Evolutionary conservation across 106 monocot species (phyloP), one percentile per base, ranked within the genome.

Genomic region (Allium cepa): DNA sequence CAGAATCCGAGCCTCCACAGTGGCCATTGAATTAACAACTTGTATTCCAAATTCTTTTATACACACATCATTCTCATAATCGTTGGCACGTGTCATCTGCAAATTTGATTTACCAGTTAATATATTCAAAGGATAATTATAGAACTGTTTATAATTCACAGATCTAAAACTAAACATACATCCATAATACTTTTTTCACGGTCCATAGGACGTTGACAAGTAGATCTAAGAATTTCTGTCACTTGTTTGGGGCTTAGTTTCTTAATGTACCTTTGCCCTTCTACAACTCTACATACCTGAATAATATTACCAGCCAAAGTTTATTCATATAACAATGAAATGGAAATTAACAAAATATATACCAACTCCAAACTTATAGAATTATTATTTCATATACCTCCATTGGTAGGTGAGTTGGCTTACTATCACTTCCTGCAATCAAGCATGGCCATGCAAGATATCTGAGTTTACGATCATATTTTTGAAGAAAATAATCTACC

Each of bases 171-270:
- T 11, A 3, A 66, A 7, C 66, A 50, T 10, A 90, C 94, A 84
- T 73, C 68, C 17, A 86, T 17, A 66, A 94, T 94, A 60, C 84
- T 80, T 27, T 46, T 53, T 26, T 94, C 86, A 11, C 94, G 59
- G 9, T 87, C 78, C 7, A 66, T 59, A 18, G 94, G 90, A 2
- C 90, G 83, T 59, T 94, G 94, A 49, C 90, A 94, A 0, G 94
- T 87, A 47, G 82, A 79, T 65, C 80, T 82, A 52, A 94, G 68
- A n/a, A 94, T 80, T 64, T 79, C 76, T 65, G 86, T 90, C 8
- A 94, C 90, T 56, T 94, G 94, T 27, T 62, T 84, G 71, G 89
- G 84, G 75, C 90, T 90, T 56, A 94, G 63, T 71, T 86, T 81
- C 77, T 87, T 87, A 10, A 84, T 86, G 57, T 87, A 94, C 22